Evolutionary conservation across 164 flowering plant genomes (phyloP).

Genomic region (Umbellularia californica): DNA sequence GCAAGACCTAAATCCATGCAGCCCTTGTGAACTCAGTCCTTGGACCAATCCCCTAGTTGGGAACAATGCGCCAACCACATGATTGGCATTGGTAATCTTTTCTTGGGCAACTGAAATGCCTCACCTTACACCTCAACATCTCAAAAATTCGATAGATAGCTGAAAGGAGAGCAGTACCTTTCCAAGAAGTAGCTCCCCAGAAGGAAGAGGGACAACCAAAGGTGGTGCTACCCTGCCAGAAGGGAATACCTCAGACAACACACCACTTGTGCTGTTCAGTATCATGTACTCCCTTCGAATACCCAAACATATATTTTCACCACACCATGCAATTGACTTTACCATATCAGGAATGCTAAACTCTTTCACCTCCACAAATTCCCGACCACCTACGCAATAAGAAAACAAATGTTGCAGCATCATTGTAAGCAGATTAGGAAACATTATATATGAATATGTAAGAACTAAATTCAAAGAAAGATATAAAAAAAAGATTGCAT

Average conservation of each 20-base stretch:
- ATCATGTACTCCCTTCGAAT: constrained; percentile 77
- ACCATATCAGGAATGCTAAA: constrained; percentile 86
- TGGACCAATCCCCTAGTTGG: no score
- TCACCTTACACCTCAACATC: no score
- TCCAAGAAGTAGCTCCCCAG: constrained; percentile 91
- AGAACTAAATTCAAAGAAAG: background rate
- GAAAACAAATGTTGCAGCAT: background rate
- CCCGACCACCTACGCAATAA: constrained; percentile 68
- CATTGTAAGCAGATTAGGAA: background rate
- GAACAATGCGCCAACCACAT: no score
- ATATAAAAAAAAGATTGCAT: background rate
- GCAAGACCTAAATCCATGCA: no score
- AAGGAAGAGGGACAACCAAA: constrained; percentile 75
- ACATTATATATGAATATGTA: background rate
- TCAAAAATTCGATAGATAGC: background rate
- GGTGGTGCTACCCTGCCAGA: constrained; percentile 95
- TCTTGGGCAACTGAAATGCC: no score
- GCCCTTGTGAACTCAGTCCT: no score
- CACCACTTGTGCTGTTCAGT: constrained; percentile 69
- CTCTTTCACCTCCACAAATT: constrained; percentile 97
- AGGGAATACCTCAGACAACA: constrained; percentile 77
- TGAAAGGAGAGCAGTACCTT: constrained; percentile 45
- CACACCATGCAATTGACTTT: constrained; percentile 97
- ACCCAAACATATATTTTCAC: constrained; percentile 93
- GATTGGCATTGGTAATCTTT: no score